Percentiles rank a stretch among this genome's conserved stretches.
These are phyloP conservation scores for Prunus kanzakura DNA, from an alignment of 306 rosid genomes.

Conservation along the genomic window DNA sequence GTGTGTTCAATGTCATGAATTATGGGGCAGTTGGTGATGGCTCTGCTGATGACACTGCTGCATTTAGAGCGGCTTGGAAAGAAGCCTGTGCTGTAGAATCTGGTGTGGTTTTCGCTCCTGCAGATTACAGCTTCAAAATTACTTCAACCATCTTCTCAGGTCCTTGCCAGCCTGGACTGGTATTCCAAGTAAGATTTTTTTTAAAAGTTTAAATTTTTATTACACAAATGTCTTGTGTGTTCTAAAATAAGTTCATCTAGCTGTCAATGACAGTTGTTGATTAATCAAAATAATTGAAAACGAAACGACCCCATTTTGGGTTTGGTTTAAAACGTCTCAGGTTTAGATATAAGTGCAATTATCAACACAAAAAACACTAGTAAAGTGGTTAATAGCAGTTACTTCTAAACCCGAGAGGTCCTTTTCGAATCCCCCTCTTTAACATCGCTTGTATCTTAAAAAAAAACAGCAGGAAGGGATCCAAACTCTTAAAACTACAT, in stretches of 20 bases:
- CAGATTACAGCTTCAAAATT: slow-evolving; percentile 51
- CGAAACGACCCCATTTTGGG: too few species aligned
- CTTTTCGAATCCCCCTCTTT: too few species aligned
- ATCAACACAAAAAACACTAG: too few species aligned
- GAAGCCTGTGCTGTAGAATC: slow-evolving; percentile 83
- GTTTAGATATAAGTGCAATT: too few species aligned
- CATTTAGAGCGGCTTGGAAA: slow-evolving; percentile 84
- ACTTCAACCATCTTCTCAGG: slow-evolving; percentile 92
- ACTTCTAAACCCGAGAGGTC: too few species aligned
- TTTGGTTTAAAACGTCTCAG: too few species aligned
- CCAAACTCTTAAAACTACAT: too few species aligned
- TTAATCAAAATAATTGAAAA: too few species aligned
- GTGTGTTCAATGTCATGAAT: slow-evolving; percentile 68
- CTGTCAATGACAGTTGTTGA: not conserved
- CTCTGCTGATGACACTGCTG: slow-evolving; percentile 69
- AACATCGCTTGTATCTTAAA: too few species aligned
- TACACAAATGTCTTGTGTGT: not conserved
- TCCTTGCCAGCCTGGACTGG: slow-evolving; percentile 91
- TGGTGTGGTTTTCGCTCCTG: slow-evolving; percentile 69
- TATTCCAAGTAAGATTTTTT: slow-evolving; percentile 65
- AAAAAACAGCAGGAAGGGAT: too few species aligned
- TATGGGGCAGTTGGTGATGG: slow-evolving; percentile 92
- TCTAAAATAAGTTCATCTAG: not conserved
- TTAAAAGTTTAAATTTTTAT: too few species aligned
- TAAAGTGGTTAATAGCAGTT: too few species aligned